Base-by-base conservation (phyloP, 768 basidiomycete species). In the Epithele typhae region DNA sequence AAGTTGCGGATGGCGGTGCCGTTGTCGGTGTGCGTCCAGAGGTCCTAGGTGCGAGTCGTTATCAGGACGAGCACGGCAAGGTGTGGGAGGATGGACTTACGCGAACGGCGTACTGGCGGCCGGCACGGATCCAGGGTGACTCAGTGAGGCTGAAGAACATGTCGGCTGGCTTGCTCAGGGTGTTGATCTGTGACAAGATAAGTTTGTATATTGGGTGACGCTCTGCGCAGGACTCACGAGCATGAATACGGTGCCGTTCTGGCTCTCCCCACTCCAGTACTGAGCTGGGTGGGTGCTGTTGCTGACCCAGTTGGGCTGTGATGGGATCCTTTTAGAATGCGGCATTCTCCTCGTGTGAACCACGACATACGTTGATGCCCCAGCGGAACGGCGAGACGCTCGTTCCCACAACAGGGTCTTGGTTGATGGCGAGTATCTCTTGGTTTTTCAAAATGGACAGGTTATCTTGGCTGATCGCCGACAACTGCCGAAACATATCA, bases 1-100 rank as follows among this genome's bases (percentile, higher is more conserved):
- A 84, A 71, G 59, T 76, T 79, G 15, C 84, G 74, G 19, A 80
- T 68, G 1, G 77, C 78, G 0, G 79, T 86, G 3, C 82, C 82
- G 54, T 84, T 86, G 54, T 82, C 68, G 18, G 81, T 84, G 59
- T 87, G 84, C 3, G 77, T 60, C 85, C 85, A 87, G 2, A 87
- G 68, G 56, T 87, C 85, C 81, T 87, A 34, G 8, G 22, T 1
- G 8, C 18, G 30, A 23, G 18, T 19, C 19, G 35, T 37, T 41
- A 15, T n/a, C 40, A 35, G 6, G 25, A 41, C 30, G 10, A 19
- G 12, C 43, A 5, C 42, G 5, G 30, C 3, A 25, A 33, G 33
- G n/a, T 10, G 7, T 7, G 57, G 15, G 36, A 35, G 5, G 19
- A 51, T 37, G 53, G 25, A 60, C 80, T 43, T 55, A 84, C 82